These are phyloP conservation scores for Karstenula rhodostoma DNA, from an alignment of 2,329 filamentous ascomycete species.

Conservation along the genomic window DNA sequence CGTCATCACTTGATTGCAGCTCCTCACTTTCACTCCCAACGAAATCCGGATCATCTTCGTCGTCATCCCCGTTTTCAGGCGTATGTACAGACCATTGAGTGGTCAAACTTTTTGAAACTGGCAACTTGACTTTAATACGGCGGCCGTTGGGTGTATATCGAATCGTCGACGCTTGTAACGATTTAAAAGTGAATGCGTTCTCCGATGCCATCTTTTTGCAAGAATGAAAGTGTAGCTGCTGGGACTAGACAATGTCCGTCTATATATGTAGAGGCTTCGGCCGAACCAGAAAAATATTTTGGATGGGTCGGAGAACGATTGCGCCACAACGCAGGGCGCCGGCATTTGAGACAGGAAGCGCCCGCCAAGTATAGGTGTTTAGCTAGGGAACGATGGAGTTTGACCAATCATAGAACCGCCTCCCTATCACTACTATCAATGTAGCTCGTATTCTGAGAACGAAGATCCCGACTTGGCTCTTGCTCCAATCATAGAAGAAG, in stretches of 20 bases:
- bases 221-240: not conserved
- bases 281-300: not conserved
- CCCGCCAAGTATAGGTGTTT: not conserved
- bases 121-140: not conserved
- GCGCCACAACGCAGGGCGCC: not conserved
- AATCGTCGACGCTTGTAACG: not conserved
- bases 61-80: not conserved
- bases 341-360: not conserved
- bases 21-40: too few relatives aligned
- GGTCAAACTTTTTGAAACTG: not conserved
- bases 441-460: too few relatives aligned
- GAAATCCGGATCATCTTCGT: not conserved
- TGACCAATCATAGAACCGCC: not conserved
- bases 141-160: not conserved
- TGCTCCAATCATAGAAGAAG: too few relatives aligned
- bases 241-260: not conserved
- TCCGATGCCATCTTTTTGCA: not conserved
- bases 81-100: not conserved
- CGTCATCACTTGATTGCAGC: too few relatives aligned
- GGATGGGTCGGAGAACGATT: not conserved
- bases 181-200: not conserved
- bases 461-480: too few relatives aligned
- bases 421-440: too few relatives aligned
- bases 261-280: not conserved
- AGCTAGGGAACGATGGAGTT: not conserved